Conservation (phyloP, 768 basidiomycete genomes). For the Paxillus involutus region DNA sequence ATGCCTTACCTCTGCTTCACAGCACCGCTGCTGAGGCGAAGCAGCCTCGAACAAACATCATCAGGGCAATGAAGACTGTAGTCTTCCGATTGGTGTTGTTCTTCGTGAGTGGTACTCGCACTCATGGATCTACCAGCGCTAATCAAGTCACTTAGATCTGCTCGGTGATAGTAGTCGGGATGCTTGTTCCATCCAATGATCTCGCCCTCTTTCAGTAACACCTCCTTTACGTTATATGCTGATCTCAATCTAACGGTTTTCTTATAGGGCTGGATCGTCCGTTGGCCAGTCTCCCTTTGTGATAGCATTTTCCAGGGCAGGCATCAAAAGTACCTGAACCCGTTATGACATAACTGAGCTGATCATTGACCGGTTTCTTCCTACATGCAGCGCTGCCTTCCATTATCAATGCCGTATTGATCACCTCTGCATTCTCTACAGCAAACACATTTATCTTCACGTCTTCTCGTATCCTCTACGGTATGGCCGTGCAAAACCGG, state of each 20-base stretch:
- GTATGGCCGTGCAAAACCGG: slow-evolving; percentile 47
- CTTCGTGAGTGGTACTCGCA: slow-evolving; percentile 7
- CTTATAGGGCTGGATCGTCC: slow-evolving; percentile 8
- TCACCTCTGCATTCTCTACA: slow-evolving; percentile 73
- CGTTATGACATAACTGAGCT: slow-evolving; percentile 2
- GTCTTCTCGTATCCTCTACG: slow-evolving; percentile 44
- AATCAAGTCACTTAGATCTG: slow-evolving; percentile 10
- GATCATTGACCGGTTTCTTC: background rate
- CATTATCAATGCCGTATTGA: slow-evolving; percentile 71
- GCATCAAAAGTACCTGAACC: slow-evolving; percentile 52
- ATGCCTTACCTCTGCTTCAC: slow-evolving; percentile 7
- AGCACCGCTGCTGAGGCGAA: slow-evolving; percentile 77
- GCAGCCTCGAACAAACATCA: slow-evolving; percentile 77
- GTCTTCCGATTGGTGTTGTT: slow-evolving; percentile 69
- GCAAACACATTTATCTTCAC: slow-evolving; percentile 48
- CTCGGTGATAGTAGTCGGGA: slow-evolving; percentile 56
- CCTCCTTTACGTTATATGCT: background rate
- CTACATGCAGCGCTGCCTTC: slow-evolving; percentile 48
- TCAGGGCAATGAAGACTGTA: slow-evolving; percentile 72
- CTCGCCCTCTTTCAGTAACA: slow-evolving; percentile 42
- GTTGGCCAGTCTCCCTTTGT: slow-evolving; percentile 86
- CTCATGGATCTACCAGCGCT: background rate
- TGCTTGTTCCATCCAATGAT: slow-evolving; percentile 77
- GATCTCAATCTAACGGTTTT: background rate
- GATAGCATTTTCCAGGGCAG: slow-evolving; percentile 74